Percentiles rank a stretch among this genome's conserved stretches.
phyloP scores from a whole-genome alignment of 139 green algal genomes.

The Gonium pectorale region DNA sequence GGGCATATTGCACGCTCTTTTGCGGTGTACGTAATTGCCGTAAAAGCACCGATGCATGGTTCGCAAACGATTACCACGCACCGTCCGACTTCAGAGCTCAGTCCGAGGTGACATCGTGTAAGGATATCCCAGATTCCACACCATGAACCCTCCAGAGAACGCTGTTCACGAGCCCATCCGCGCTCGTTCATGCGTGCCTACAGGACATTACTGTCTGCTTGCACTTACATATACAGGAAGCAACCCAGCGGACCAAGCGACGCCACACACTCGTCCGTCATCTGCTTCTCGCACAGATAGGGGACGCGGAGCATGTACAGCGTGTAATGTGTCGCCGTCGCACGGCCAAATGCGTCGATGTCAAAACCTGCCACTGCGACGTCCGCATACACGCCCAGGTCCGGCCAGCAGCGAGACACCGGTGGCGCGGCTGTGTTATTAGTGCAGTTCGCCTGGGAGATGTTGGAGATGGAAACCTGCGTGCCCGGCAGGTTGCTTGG shows the following conservation, averaged over 20 bases:
- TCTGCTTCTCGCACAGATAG: slow-evolving; percentile 24
- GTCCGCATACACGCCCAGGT: slow-evolving; percentile 24
- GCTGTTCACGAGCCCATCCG: no score
- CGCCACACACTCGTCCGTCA: slow-evolving; percentile 31
- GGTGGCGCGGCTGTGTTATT: neutral
- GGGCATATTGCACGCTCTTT: no score
- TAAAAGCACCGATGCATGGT: no score
- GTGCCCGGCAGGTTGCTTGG: neutral
- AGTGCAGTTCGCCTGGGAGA: neutral
- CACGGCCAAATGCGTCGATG: slow-evolving; percentile 19
- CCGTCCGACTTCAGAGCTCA: no score
- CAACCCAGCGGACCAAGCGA: slow-evolving; percentile 27
- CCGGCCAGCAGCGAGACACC: slow-evolving; percentile 26
- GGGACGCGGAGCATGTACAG: slow-evolving; percentile 18
- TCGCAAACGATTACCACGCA: no score
- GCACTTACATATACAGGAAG: slow-evolving; percentile 39
- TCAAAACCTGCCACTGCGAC: slow-evolving; percentile 22
- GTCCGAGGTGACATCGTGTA: no score
- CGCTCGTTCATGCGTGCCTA: no score
- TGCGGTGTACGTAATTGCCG: no score
- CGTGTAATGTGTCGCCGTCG: slow-evolving; percentile 19
- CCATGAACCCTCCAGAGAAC: no score
- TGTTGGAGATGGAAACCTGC: neutral
- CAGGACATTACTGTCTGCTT: no score
- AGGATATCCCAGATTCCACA: no score